These are phyloP conservation scores for Diaporthe citrichinensis DNA, from an alignment of 2,329 filamentous ascomycete genomes.

Conservation along the genomic window DNA sequence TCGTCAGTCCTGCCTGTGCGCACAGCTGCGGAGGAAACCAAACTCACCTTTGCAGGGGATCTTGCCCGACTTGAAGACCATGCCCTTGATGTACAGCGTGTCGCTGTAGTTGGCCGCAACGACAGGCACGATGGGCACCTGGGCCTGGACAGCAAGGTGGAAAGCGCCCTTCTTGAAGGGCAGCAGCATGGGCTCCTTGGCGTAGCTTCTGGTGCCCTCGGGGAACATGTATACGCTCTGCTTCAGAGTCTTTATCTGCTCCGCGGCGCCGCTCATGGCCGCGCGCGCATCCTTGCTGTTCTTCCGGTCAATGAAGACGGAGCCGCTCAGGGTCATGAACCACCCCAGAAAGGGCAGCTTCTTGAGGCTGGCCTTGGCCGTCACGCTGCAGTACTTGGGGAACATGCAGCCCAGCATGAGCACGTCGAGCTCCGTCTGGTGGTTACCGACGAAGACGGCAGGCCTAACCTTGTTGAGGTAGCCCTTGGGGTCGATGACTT, in stretches of 20 bases:
- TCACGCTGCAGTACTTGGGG: slow-evolving; percentile 92
- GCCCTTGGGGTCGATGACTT: slow-evolving; percentile 76
- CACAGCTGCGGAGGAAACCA: not conserved
- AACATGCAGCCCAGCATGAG: slow-evolving; percentile 91
- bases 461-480: slow-evolving; percentile 78
- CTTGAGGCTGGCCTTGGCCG: slow-evolving; percentile 88
- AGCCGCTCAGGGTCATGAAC: slow-evolving; percentile 92
- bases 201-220: slow-evolving; percentile 94
- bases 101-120: slow-evolving; percentile 86
- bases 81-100: slow-evolving; percentile 74
- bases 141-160: slow-evolving; percentile 93
- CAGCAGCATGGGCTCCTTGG: slow-evolving; percentile 82
- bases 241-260: slow-evolving; percentile 79
- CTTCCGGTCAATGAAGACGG: slow-evolving; percentile 94
- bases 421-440: slow-evolving; percentile 96
- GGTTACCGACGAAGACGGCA: slow-evolving; percentile 93
- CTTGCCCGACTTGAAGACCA: slow-evolving; percentile 76
- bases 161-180: slow-evolving; percentile 99
- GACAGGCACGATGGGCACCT: slow-evolving; percentile 91
- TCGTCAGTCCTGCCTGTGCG: not conserved
- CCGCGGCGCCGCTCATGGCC: slow-evolving; percentile 86
- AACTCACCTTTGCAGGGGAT: slow-evolving; percentile 82
- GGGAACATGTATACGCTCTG: slow-evolving; percentile 91
- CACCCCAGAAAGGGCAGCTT: slow-evolving; percentile 88
- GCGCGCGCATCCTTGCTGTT: slow-evolving; percentile 86